Evolutionary conservation across 177 flowering plant genomes (phyloP).

Genomic region (Vitis hybrid): DNA sequence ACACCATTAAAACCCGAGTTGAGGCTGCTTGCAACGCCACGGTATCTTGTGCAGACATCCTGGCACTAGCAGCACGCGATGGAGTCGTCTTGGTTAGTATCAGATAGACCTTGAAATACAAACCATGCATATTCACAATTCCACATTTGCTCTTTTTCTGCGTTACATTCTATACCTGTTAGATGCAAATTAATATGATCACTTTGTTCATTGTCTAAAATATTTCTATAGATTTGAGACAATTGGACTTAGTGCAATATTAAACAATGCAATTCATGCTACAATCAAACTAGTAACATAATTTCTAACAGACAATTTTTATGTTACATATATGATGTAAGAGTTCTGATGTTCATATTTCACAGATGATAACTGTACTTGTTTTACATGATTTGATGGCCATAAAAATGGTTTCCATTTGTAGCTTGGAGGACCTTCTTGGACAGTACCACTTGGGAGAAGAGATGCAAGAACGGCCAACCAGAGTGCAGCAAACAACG

Average conservation of each 20-base stretch:
- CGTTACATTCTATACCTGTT: too few species aligned
- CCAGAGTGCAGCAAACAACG: slow-evolving; percentile 35
- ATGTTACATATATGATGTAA: too few species aligned
- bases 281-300: too few species aligned
- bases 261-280: not conserved
- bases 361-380: too few species aligned
- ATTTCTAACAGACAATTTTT: too few species aligned
- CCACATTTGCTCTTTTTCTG: too few species aligned
- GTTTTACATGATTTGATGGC: too few species aligned
- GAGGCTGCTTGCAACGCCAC: slow-evolving; percentile 32
- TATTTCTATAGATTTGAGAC: not conserved
- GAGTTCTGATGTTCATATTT: too few species aligned
- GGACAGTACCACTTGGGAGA: slow-evolving; percentile 36
- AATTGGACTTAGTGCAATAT: slow-evolving; percentile 1
- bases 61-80: slow-evolving; percentile 42
- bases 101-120: too few species aligned
- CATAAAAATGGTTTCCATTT: not conserved
- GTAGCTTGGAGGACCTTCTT: slow-evolving; percentile 40
- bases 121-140: too few species aligned
- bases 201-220: not conserved
- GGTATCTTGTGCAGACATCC: slow-evolving; percentile 47
- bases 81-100: slow-evolving; percentile 30
- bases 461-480: slow-evolving; percentile 51
- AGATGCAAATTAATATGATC: not conserved
- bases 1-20: slow-evolving; percentile 34